Evolutionary conservation across 2,329 filamentous ascomycete genomes (phyloP).

Genomic region (Clonostachys chloroleuca): DNA sequence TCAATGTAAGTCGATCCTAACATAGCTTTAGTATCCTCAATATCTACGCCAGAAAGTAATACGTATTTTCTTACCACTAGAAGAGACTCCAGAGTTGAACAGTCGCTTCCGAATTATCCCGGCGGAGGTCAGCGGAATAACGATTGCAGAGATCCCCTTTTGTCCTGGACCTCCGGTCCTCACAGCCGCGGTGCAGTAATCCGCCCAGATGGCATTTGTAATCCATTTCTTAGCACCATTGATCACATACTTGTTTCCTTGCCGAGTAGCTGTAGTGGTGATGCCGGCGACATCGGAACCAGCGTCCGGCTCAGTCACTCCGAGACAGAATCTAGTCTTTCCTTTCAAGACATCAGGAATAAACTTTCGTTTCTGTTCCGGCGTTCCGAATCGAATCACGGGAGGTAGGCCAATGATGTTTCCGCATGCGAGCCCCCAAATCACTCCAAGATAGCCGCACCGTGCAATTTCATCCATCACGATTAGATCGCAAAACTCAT

Average conservation of each 20-base stretch:
- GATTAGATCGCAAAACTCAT: slow-evolving; percentile 53
- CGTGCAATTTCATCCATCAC: slow-evolving; percentile 50
- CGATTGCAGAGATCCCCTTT: slow-evolving; percentile 49
- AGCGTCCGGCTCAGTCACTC: slow-evolving; percentile 9
- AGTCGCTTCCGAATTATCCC: slow-evolving; percentile 50
- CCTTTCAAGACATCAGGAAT: slow-evolving; percentile 4
- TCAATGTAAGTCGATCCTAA: slow-evolving; percentile 78
- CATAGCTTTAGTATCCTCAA: slow-evolving; percentile 33
- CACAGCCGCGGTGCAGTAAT: slow-evolving; percentile 58
- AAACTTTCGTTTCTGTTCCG: slow-evolving; percentile 39
- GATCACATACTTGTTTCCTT: slow-evolving; percentile 49
- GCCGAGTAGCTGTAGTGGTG: slow-evolving; percentile 49
- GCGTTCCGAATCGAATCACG: slow-evolving; percentile 56
- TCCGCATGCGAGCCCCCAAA: slow-evolving; percentile 53
- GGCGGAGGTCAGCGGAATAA: slow-evolving; percentile 43
- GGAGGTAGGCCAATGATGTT: slow-evolving; percentile 61
- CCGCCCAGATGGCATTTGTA: slow-evolving; percentile 55
- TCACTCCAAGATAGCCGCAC: slow-evolving; percentile 47
- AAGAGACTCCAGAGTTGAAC: slow-evolving; percentile 60
- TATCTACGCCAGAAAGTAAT: too few relatives aligned
- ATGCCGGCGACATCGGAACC: slow-evolving; percentile 55
- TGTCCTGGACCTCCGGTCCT: slow-evolving; percentile 51
- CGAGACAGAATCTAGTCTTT: slow-evolving; percentile 7
- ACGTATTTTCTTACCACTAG: slow-evolving; percentile 38
- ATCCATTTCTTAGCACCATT: slow-evolving; percentile 68